These are phyloP conservation scores for Populus simonii DNA, from an alignment of 345 rosid species.

Conservation along the genomic window DNA sequence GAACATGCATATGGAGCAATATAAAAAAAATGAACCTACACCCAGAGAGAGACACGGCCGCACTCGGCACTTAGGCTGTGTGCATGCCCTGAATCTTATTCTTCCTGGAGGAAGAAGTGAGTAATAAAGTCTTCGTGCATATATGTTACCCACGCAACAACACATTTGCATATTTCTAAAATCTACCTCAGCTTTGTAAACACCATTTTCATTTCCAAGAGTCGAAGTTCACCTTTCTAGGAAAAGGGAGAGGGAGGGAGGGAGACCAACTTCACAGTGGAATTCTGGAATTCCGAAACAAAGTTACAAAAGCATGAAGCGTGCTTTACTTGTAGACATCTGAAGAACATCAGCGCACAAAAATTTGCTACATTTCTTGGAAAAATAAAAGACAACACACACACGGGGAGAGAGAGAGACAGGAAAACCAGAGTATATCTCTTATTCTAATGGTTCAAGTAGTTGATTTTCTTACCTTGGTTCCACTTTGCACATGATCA, in stretches of 20 bases:
- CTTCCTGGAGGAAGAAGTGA: not conserved
- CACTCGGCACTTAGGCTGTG: not conserved
- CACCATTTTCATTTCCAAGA: not conserved
- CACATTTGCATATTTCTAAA: not conserved
- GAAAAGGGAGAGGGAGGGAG: not conserved
- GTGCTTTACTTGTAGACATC: not conserved
- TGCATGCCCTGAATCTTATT: not conserved
- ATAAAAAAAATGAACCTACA: too few relatives aligned
- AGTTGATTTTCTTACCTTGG: slow-evolving; percentile 40
- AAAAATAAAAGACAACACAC: not conserved
- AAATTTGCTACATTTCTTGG: not conserved
- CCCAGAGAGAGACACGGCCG: not conserved
- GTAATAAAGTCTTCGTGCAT: not conserved
- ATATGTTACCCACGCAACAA: not conserved
- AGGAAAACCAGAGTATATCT: not conserved
- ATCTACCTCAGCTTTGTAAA: not conserved
- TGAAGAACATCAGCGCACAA: slow-evolving; percentile 7
- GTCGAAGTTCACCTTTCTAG: not conserved
- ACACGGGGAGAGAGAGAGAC: not conserved
- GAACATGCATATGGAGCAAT: too few relatives aligned
- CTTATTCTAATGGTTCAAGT: slow-evolving; percentile 10
- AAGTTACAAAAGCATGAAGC: not conserved
- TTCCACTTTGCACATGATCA: slow-evolving; percentile 41
- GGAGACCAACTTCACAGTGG: not conserved
- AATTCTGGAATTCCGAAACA: not conserved